Evolutionary conservation across 805 yeast genomes (phyloP).

Genomic region (Lipomyces oligophaga): DNA sequence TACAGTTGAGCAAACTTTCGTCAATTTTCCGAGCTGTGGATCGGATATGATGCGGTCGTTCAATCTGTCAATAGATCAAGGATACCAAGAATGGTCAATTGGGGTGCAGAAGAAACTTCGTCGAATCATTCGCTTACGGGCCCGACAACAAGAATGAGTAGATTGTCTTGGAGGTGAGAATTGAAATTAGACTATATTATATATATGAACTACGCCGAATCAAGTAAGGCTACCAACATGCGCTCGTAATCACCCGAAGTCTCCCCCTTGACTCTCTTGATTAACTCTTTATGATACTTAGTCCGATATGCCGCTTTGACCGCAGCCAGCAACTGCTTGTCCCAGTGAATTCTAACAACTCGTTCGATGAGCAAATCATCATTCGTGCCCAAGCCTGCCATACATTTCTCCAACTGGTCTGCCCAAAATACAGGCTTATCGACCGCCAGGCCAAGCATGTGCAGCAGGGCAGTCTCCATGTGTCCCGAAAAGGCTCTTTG

Average conservation of each 20-base stretch:
- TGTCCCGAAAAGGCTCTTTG: conserved; percentile 30
- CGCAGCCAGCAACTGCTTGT: conserved; percentile 16
- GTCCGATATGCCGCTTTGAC: conserved; percentile 24
- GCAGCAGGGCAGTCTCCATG: conserved; percentile 28
- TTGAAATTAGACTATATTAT: too few relatives aligned
- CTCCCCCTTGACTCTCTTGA: conserved; percentile 28
- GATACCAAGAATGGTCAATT: conserved; percentile 7
- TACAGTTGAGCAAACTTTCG: too few relatives aligned
- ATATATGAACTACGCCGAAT: neutral
- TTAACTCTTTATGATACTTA: conserved; percentile 20
- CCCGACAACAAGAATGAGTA: too few relatives aligned
- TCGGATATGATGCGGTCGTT: too few relatives aligned
- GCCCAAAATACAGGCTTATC: conserved; percentile 25
- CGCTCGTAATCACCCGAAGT: conserved; percentile 29
- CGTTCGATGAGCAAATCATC: conserved; percentile 27
- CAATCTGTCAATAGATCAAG: too few relatives aligned
- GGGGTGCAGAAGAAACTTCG: conserved; percentile 1
- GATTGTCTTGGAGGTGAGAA: too few relatives aligned
- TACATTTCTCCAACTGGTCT: conserved; percentile 26
- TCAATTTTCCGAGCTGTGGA: too few relatives aligned
- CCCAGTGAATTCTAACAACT: conserved; percentile 29
- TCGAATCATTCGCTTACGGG: too few relatives aligned
- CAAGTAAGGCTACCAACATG: conserved; percentile 24
- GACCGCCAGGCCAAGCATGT: conserved; percentile 27
- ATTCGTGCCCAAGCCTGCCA: conserved; percentile 32